Evolutionary conservation across 306 rosid species (phyloP).

Genomic region (Castanea sativa): DNA sequence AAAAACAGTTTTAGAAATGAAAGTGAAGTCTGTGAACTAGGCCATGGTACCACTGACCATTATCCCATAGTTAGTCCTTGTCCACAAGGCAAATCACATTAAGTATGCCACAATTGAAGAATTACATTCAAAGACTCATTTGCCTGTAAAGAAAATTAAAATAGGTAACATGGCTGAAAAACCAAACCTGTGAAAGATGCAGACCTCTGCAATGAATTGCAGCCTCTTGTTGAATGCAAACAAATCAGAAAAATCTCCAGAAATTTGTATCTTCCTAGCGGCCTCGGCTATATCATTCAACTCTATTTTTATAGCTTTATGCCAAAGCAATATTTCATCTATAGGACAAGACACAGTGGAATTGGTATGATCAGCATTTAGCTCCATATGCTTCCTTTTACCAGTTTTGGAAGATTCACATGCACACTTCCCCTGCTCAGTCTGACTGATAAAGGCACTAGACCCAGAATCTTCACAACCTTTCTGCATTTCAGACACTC

Average conservation of each 20-base stretch:
- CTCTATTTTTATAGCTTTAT: constrained; percentile 28
- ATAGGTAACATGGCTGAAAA: neutral
- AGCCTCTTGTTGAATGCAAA: constrained; percentile 25
- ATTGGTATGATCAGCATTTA: constrained; percentile 12
- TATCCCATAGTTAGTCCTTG: neutral
- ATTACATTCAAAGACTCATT: constrained; percentile 6
- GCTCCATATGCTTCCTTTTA: constrained; percentile 35
- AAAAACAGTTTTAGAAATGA: neutral
- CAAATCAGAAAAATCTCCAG: constrained; percentile 25
- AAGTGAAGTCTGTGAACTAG: neutral
- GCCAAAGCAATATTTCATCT: constrained; percentile 30
- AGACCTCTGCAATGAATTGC: constrained; percentile 30
- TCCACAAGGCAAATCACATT: neutral
- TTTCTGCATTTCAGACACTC: constrained; percentile 10
- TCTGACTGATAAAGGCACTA: neutral
- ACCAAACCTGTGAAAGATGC: constrained; percentile 34
- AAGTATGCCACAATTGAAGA: neutral
- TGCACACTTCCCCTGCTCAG: constrained; percentile 21
- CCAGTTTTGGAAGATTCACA: constrained; percentile 26
- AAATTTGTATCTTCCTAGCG: constrained; percentile 26
- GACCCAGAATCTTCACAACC: constrained; percentile 19
- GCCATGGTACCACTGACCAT: neutral
- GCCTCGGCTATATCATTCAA: constrained; percentile 24
- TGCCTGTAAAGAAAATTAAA: neutral
- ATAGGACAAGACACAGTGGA: constrained; percentile 22